Evolutionary conservation across 371 early-diverging fungal species (phyloP), one percentile per base, ranked within the genome.

Genomic region (Mortierella sp.): DNA sequence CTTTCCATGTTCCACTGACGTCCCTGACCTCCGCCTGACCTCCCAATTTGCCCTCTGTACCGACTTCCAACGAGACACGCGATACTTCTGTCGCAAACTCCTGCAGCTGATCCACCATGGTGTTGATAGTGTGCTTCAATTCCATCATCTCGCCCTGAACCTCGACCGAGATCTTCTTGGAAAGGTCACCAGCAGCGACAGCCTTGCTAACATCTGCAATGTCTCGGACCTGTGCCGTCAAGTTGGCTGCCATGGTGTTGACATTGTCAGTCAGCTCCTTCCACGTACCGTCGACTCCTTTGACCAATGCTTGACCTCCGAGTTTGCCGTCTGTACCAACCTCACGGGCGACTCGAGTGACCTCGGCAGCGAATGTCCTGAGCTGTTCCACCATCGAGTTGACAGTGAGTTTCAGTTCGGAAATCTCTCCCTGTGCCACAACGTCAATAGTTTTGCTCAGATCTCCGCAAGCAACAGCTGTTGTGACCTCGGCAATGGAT

Each of bases 281-380:
- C 89, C 89, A 89, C 0, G 82, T 80, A 16, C 89, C 89, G 8
- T 80, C 85, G 2, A 86, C 87, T 51, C 80, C 84, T 39, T 78
- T 43, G 34, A 86, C 83, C 0, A 61, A 61, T 16, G 84, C 85
- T 55, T 85, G 86, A 13, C 83, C 86, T 13, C 86, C 86, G 3
- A 85, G 71, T 54, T 78, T 79, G 12, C 83, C 87, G 31, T 85
- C 83, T 0, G 82, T 84, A 4, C 86, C 87, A 28, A 86, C 86
- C 61, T 86, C 85, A 9, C 64, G 58, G 0, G 84, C 80, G 2
- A 87, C 85, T 13, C 91, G 83, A 0, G 90, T 85, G 0, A 90
- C 90, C 61, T 90, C 88, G 0, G 82, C 65, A 8, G 87, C 85
- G 71, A 89, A 89, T 1, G 82, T 82, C 38, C 81, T 71, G 8